Percentiles rank a stretch among this genome's conserved stretches.
Evolutionary conservation across 345 rosid species (phyloP).

Genomic region (Salix udensis): DNA sequence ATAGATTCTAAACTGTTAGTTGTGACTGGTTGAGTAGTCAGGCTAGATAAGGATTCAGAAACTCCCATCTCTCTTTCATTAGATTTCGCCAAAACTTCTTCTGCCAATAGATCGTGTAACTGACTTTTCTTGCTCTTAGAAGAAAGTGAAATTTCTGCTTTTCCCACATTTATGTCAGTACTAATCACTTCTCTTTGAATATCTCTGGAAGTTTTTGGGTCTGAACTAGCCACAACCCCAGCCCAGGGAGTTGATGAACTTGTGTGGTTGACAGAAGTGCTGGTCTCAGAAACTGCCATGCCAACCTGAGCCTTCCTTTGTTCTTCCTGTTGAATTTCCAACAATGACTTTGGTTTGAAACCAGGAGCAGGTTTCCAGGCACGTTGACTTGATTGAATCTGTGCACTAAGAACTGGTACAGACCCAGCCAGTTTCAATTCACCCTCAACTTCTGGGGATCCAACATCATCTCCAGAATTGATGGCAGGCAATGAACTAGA

Average conservation of each 20-base stretch:
- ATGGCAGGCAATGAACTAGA: conserved; percentile 27
- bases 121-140: conserved; percentile 57
- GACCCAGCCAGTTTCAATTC: conserved; percentile 27
- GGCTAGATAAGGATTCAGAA: conserved; percentile 25
- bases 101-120: conserved; percentile 65
- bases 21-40: conserved; percentile 29
- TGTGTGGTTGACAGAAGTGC: conserved; percentile 36
- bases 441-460: conserved; percentile 31
- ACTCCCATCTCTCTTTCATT: conserved; percentile 42
- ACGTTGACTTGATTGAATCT: conserved; percentile 39
- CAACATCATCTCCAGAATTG: conserved; percentile 31
- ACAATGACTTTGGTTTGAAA: conserved; percentile 80
- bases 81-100: conserved; percentile 59
- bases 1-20: conserved; percentile 31
- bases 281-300: conserved; percentile 50
- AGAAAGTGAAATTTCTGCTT: conserved; percentile 40
- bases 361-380: conserved; percentile 99
- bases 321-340: conserved; percentile 98
- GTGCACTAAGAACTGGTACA: conserved; percentile 29
- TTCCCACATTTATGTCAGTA: conserved; percentile 34
- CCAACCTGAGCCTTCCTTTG: conserved; percentile 62
- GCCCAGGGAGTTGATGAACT: conserved; percentile 64
- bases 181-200: conserved; percentile 33
- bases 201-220: conserved; percentile 46
- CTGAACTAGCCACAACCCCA: conserved; percentile 61